phyloP scores from a whole-genome alignment of 108 stramenopile genomes.

The Nitzschia palea region DNA sequence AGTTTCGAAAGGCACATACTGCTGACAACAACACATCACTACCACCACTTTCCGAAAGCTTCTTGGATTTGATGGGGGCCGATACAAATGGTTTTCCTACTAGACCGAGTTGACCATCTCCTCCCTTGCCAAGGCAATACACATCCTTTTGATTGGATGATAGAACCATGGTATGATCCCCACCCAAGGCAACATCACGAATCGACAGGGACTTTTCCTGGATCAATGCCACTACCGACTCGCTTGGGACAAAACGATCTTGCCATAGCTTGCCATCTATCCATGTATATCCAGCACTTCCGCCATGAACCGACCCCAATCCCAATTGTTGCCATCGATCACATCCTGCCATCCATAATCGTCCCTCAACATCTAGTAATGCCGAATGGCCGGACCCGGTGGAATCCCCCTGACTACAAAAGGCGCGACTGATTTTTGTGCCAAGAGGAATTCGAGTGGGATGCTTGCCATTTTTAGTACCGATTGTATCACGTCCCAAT shows the following conservation, averaged over 20 bases:
- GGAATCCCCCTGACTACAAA: constrained; percentile 43
- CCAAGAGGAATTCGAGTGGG: constrained; percentile 1
- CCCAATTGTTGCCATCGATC: constrained; percentile 82
- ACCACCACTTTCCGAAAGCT: constrained; percentile 19
- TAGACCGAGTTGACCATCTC: constrained; percentile 64
- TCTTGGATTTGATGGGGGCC: constrained; percentile 55
- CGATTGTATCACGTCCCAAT: constrained; percentile 27
- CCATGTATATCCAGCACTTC: constrained; percentile 69
- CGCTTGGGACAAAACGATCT: constrained; percentile 34
- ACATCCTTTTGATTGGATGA: constrained; percentile 52
- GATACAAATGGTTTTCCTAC: constrained; percentile 63
- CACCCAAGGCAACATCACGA: constrained; percentile 69
- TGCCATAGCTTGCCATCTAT: constrained; percentile 62
- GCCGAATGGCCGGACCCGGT: constrained; percentile 62
- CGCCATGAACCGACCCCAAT: constrained; percentile 54
- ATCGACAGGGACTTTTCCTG: constrained; percentile 17
- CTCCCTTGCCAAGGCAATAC: constrained; percentile 62
- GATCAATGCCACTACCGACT: constrained; percentile 34
- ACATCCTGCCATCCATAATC: constrained; percentile 62
- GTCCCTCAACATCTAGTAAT: constrained; percentile 42
- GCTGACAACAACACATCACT: constrained; percentile 36
- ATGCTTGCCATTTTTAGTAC: neutral
- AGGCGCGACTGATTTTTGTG: constrained; percentile 24
- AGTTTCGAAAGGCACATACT: constrained; percentile 58
- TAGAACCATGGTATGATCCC: constrained; percentile 68